A percentile compares a stretch with the other conserved stretches of the same genome.
Evolutionary conservation across 768 basidiomycete species (phyloP).

Genomic region (Neoboletus brunneissimus): DNA sequence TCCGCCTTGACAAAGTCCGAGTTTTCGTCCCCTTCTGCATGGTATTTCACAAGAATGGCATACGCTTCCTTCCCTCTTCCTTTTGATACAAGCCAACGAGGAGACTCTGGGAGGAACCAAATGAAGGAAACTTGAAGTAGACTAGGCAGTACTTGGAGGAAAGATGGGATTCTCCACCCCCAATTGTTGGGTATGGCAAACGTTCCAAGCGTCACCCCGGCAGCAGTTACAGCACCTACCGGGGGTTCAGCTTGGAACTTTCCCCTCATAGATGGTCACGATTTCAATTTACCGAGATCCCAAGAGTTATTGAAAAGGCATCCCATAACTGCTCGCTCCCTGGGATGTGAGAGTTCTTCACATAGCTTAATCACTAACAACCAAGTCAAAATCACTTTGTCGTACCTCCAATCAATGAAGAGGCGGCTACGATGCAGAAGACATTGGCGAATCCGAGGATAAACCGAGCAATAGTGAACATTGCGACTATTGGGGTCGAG

Average conservation of each 20-base stretch:
- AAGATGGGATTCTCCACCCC: conserved; percentile 66
- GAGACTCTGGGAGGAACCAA: conserved; percentile 60
- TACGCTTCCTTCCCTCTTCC: conserved; percentile 50
- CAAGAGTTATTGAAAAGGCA: conserved; percentile 10
- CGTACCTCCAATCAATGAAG: conserved; percentile 24
- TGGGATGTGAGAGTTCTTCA: conserved; percentile 24
- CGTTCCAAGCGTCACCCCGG: conserved; percentile 57
- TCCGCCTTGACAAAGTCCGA: conserved; percentile 59
- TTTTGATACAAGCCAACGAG: conserved; percentile 60
- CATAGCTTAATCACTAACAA: background rate
- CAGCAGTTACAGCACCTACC: conserved; percentile 37
- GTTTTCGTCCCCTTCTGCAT: conserved; percentile 52
- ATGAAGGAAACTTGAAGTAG: conserved; percentile 53
- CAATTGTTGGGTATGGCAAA: conserved; percentile 56
- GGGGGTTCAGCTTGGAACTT: background rate
- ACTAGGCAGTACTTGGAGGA: conserved; percentile 57
- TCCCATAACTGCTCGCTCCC: conserved; percentile 17
- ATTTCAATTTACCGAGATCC: conserved; percentile 9
- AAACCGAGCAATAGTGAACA: conserved; percentile 18
- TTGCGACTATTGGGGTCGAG: conserved; percentile 2
- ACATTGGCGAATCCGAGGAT: conserved; percentile 14
- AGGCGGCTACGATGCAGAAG: conserved; percentile 17
- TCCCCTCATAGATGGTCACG: no score
- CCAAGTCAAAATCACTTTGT: no score
- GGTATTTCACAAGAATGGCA: conserved; percentile 51